Evolutionary conservation across 495 filamentous ascomycete genomes (phyloP).

Genomic region (Aspergillus panamensis): DNA sequence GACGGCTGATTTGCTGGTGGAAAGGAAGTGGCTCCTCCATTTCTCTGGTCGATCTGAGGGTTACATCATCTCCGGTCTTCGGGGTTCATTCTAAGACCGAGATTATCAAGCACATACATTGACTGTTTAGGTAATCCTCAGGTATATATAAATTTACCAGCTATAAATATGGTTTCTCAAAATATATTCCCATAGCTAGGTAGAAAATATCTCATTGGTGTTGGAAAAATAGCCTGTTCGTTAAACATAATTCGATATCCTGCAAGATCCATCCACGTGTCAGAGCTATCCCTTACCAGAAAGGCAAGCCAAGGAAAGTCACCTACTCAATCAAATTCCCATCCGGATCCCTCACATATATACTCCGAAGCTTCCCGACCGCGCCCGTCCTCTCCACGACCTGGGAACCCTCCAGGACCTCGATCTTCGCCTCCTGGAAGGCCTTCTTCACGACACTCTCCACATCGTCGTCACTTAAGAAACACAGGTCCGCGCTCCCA

Average conservation of each 20-base stretch:
- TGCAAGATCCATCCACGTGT: background rate
- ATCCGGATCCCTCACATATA: conserved; percentile 55
- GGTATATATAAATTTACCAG: too few species aligned
- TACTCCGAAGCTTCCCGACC: conserved; percentile 46
- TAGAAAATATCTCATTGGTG: background rate
- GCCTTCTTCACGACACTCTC: conserved; percentile 30
- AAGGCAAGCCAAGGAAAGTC: background rate
- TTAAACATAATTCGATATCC: background rate
- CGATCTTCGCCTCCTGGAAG: conserved; percentile 35
- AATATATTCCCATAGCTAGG: too few species aligned
- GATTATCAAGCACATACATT: too few species aligned
- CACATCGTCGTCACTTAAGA: conserved; percentile 45
- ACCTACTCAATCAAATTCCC: conserved; percentile 54
- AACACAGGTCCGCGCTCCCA: conserved; percentile 53
- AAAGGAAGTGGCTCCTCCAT: too few species aligned
- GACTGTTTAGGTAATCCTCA: too few species aligned
- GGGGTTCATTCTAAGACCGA: too few species aligned
- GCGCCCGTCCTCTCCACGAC: conserved; percentile 51
- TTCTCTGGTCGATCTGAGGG: too few species aligned
- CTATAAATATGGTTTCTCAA: too few species aligned
- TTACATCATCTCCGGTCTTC: too few species aligned
- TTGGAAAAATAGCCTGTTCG: background rate
- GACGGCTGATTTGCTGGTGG: too few species aligned
- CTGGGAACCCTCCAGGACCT: conserved; percentile 44
- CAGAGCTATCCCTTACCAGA: too few species aligned